Base-by-base conservation (phyloP, 768 basidiomycete species). In the Asterophora parasitica region DNA sequence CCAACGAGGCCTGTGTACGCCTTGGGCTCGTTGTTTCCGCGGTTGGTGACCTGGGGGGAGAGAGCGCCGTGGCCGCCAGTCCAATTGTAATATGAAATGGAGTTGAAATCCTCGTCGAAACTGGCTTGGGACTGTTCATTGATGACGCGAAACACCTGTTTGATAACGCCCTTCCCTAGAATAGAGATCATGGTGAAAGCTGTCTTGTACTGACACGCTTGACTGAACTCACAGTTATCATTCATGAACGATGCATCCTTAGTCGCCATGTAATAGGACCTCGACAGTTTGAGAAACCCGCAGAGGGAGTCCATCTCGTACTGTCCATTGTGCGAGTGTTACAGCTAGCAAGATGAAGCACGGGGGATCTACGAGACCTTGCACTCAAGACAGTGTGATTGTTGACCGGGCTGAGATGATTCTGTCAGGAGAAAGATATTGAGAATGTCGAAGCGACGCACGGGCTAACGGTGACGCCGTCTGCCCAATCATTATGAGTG, bases 221-320 rank as follows among this genome's bases (percentile, higher is more conserved):
- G 23, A 23, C 23, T 42, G 11, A 1, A 62, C 77, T 31, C 58
- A 81, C 88, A 90, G 46, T 87, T 71, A 23, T 64, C 67, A 56
- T 87, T 85, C 67, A 88, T 81, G 65, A 89, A 82, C 0, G 85
- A 84, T 1, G 71, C 48, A 56, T 89, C 88, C 12, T 78, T 75
- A 0, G 88, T 89, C n/a, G 75, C 76, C 59, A 80, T 68, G 46
- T 83, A 87, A 63, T 87, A 89, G 3, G 78, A 78, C 20, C 83
- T 67, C 10, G 87, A 89, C 10, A 90, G 71, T 63, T 89, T 90
- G 56, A 90, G 64, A 68, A 89, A 89, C 5, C 85, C 79, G 50
- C 85, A 87, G 0, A 90, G 67, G 0, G 86, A 88, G 60, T 90
- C 88, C 41, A 90, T 70, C 61, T 90, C 88, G 56, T 87, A 90